A percentile compares a stretch with the other conserved stretches of the same genome.
Conservation (phyloP, 371 early-diverging fungal genomes). For the Mucor mucedo region DNA sequence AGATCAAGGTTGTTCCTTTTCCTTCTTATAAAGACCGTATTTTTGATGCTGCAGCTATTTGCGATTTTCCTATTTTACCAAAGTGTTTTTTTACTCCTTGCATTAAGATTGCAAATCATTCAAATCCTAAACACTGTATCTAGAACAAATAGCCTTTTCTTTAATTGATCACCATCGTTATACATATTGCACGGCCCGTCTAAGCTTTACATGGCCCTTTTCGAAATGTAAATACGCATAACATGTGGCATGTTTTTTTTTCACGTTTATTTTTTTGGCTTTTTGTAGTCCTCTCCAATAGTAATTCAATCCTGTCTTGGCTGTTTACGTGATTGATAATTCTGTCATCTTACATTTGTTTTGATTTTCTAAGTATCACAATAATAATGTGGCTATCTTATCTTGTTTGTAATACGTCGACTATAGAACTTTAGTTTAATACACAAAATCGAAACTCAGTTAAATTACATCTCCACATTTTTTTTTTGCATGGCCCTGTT, state of each 20-base stretch:
- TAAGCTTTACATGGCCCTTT: conserved; percentile 11
- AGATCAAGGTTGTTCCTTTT: background rate
- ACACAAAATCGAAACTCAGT: background rate
- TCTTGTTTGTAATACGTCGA: no score
- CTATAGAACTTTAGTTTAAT: no score
- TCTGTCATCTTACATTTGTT: no score
- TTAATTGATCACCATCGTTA: conserved; percentile 1
- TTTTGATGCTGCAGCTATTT: background rate
- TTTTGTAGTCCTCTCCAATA: no score
- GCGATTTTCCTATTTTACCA: background rate
- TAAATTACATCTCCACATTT: background rate
- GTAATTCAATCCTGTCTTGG: no score
- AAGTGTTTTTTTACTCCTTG: background rate
- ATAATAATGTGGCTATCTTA: background rate
- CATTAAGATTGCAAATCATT: conserved; percentile 3
- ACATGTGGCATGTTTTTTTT: background rate
- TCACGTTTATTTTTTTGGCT: background rate
- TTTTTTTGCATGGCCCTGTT: conserved; percentile 11
- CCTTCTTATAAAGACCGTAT: conserved; percentile 2
- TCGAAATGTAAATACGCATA: background rate
- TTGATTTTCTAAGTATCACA: no score
- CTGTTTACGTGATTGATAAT: no score
- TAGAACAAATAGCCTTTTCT: conserved; percentile 4
- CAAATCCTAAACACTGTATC: background rate
- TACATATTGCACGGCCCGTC: conserved; percentile 8